Evolutionary conservation across 2,329 filamentous ascomycete genomes (phyloP).

Genomic region (Fusarium sp.): DNA sequence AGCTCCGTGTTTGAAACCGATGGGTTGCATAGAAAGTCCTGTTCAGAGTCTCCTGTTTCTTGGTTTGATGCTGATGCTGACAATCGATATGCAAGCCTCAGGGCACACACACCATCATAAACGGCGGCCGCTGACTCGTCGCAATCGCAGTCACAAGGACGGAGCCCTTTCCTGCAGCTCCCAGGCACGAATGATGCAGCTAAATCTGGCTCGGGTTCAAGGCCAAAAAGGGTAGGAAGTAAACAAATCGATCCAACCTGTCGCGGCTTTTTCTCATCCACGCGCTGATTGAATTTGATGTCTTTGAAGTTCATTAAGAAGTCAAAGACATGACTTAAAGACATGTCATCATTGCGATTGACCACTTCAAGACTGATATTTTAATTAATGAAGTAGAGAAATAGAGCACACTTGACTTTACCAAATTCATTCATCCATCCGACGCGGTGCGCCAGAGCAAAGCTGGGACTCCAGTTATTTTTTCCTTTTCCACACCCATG

Average conservation of each 20-base stretch:
- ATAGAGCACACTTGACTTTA: not conserved
- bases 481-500: not conserved
- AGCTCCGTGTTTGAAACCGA: slow-evolving; percentile 36
- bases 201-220: slow-evolving; percentile 24
- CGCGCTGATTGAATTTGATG: not conserved
- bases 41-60: slow-evolving; percentile 5
- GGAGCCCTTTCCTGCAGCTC: slow-evolving; percentile 24
- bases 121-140: slow-evolving; percentile 19
- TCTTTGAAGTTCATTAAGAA: not conserved
- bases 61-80: slow-evolving; percentile 20
- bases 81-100: slow-evolving; percentile 14
- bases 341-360: not conserved
- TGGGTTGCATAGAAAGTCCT: slow-evolving; percentile 19
- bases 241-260: slow-evolving; percentile 20
- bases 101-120: not conserved
- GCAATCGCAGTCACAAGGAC: slow-evolving; percentile 30
- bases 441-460: not conserved
- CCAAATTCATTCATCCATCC: not conserved
- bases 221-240: slow-evolving; percentile 35
- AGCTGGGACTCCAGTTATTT: not conserved
- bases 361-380: not conserved
- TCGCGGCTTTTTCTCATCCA: not conserved
- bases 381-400: not conserved
- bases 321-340: not conserved
- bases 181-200: slow-evolving; percentile 34